phyloP scores from a whole-genome alignment of 768 basidiomycete species.

The Paxillus involutus region DNA sequence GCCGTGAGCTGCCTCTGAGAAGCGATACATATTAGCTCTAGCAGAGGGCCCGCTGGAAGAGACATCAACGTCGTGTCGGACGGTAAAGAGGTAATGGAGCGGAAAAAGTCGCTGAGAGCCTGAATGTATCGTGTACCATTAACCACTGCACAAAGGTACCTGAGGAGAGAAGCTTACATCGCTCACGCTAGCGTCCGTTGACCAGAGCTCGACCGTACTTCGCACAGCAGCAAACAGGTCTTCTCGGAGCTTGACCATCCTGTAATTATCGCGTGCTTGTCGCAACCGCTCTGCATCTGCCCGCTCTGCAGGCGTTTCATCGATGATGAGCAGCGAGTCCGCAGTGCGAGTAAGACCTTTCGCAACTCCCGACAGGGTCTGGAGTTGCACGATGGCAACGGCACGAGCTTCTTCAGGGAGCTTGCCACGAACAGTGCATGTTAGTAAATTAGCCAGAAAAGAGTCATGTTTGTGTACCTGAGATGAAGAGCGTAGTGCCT shows the following conservation, averaged over 20 bases:
- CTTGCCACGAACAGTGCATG: conserved; percentile 33
- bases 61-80: conserved; percentile 77
- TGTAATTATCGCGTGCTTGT: conserved; percentile 60
- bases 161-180: conserved; percentile 54
- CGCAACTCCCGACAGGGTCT: conserved; percentile 81
- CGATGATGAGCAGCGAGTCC: conserved; percentile 64
- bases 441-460: neutral
- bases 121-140: conserved; percentile 26
- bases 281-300: conserved; percentile 56
- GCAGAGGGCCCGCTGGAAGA: conserved; percentile 75
- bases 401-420: conserved; percentile 71
- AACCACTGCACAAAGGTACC: neutral
- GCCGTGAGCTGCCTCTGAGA: conserved; percentile 71
- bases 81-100: conserved; percentile 81
- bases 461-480: conserved; percentile 41
- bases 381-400: conserved; percentile 68
- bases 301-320: conserved; percentile 52
- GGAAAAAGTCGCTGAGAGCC: conserved; percentile 82
- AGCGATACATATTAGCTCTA: conserved; percentile 76
- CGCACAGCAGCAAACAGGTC: conserved; percentile 60
- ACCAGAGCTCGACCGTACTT: conserved; percentile 71
- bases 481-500: conserved; percentile 54
- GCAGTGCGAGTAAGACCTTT: conserved; percentile 80
- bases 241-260: conserved; percentile 64
- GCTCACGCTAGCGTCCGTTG: conserved; percentile 71